Conservation (phyloP, 768 basidiomycete species). For the Harrya chromipes region DNA sequence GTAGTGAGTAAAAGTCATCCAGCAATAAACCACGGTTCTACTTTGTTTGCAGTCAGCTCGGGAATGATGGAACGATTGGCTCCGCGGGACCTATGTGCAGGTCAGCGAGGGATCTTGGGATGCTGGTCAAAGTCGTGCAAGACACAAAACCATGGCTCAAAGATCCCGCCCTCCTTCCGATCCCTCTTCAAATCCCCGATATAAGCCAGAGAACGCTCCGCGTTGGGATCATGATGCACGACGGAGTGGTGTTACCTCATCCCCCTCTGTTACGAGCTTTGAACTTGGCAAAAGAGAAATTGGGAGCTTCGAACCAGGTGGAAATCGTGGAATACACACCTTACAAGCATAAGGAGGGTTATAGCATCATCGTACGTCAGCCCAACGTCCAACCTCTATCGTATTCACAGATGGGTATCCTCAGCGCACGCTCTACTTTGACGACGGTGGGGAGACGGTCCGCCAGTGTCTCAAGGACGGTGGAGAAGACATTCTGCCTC, state of each 20-base stretch:
- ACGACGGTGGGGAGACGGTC: conserved; percentile 35
- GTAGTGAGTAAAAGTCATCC: conserved; percentile 17
- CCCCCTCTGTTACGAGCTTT: conserved; percentile 44
- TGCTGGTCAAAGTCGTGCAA: conserved; percentile 22
- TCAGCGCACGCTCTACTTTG: conserved; percentile 37
- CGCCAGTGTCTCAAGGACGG: conserved; percentile 21
- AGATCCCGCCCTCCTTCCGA: conserved; percentile 36
- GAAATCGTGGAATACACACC: conserved; percentile 38
- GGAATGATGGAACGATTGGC: conserved; percentile 14
- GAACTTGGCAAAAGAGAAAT: conserved; percentile 32
- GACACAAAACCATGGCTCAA: conserved; percentile 38
- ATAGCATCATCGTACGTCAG: conserved; percentile 29
- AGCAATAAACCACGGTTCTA: conserved; percentile 5
- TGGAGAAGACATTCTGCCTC: conserved; percentile 36
- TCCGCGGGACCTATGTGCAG: conserved; percentile 27
- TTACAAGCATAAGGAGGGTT: conserved; percentile 34
- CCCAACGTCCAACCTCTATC: neutral
- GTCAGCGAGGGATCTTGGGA: conserved; percentile 25
- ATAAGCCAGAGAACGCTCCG: conserved; percentile 28
- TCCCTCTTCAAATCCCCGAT: conserved; percentile 26
- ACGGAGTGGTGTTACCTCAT: conserved; percentile 37
- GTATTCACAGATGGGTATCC: neutral
- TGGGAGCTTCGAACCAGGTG: conserved; percentile 32
- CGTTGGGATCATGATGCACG: conserved; percentile 31
- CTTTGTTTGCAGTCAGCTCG: conserved; percentile 18